These are phyloP conservation scores for Populus trichocarpa DNA, from an alignment of 441 rosid genomes.

Conservation along the genomic window DNA sequence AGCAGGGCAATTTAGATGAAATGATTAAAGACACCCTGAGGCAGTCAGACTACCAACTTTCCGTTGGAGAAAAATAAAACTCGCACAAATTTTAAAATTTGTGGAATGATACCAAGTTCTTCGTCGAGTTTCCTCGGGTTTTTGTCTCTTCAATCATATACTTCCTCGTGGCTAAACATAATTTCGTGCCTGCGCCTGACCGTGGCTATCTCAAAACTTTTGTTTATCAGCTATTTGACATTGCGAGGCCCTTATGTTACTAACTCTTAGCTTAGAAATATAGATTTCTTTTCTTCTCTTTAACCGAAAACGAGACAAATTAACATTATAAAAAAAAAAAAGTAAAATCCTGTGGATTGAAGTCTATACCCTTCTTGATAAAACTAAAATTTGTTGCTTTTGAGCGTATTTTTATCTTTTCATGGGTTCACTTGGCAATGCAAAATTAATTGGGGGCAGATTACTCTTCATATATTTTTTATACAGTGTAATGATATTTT, in stretches of 20 bases:
- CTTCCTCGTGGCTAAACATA: neutral
- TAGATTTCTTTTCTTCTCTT: no score
- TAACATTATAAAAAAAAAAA: no score
- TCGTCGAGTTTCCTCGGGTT: neutral
- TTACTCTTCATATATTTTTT: no score
- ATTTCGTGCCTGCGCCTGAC: neutral
- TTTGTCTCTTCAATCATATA: neutral
- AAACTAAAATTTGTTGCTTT: no score
- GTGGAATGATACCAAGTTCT: neutral
- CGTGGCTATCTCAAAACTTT: neutral
- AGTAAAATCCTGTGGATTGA: no score
- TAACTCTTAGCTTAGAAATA: no score
- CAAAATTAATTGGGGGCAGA: no score
- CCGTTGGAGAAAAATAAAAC: neutral
- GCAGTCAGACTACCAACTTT: neutral
- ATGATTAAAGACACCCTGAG: constrained; percentile 26
- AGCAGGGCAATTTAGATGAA: neutral
- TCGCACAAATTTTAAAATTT: neutral
- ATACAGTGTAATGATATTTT: no score
- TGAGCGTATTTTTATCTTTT: no score
- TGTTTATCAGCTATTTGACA: neutral
- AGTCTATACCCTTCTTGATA: no score
- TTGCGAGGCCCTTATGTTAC: neutral
- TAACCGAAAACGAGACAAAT: no score
- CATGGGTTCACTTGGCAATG: no score